Percentiles rank a stretch among this genome's conserved stretches.
These are phyloP conservation scores for Gastrodia elata DNA, from an alignment of 106 monocot species.

Conservation along the genomic window DNA sequence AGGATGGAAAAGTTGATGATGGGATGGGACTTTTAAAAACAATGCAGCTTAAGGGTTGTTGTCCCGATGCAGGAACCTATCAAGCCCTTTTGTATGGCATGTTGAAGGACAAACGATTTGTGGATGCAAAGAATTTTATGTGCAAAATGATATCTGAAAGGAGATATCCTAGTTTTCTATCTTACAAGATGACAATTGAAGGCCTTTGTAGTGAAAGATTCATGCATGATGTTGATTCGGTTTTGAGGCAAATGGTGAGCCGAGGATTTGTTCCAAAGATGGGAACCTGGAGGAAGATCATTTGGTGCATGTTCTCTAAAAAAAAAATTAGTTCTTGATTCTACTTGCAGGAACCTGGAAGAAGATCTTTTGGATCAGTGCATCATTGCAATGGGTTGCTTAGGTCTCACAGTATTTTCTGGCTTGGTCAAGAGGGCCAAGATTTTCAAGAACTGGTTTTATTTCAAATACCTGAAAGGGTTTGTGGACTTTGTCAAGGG, in stretches of 20 bases:
- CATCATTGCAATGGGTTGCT: too few relatives aligned
- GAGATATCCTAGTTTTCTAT: slow-evolving; percentile 48
- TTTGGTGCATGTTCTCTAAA: slow-evolving; percentile 27
- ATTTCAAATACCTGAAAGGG: too few relatives aligned
- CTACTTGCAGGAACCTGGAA: too few relatives aligned
- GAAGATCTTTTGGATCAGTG: too few relatives aligned
- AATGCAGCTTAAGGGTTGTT: slow-evolving; percentile 62
- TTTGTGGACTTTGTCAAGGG: too few relatives aligned
- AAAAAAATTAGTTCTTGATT: too few relatives aligned
- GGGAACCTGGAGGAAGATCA: slow-evolving; percentile 70
- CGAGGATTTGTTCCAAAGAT: slow-evolving; percentile 69
- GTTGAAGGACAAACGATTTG: slow-evolving; percentile 26
- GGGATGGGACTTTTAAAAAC: slow-evolving; percentile 54
- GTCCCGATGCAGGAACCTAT: slow-evolving; percentile 77
- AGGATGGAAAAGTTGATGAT: slow-evolving; percentile 40
- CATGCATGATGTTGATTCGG: slow-evolving; percentile 33
- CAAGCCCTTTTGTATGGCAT: slow-evolving; percentile 69
- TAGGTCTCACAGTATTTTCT: too few relatives aligned
- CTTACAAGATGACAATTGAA: slow-evolving; percentile 58
- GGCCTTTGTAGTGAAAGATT: slow-evolving; percentile 52
- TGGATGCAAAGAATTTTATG: slow-evolving; percentile 62
- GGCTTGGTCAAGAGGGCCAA: too few relatives aligned
- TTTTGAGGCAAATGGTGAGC: slow-evolving; percentile 67
- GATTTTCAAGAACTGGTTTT: too few relatives aligned
- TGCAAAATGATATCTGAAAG: slow-evolving; percentile 38